phyloP scores from a whole-genome alignment of 2,329 filamentous ascomycete species.

The Tolypocladium ophioglossoides region DNA sequence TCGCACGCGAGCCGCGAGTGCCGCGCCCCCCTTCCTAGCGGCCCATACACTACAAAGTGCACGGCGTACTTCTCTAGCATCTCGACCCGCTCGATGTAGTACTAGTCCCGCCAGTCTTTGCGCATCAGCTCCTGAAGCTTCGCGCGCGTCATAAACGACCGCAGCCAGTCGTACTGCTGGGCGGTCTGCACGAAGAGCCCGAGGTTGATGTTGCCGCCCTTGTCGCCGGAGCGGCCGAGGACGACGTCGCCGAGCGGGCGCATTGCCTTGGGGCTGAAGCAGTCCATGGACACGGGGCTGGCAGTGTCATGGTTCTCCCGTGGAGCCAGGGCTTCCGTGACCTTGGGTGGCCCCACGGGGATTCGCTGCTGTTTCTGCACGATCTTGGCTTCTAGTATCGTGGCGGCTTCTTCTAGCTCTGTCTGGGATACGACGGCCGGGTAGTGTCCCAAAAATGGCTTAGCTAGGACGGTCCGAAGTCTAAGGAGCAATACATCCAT shows the following conservation, averaged over 20 bases:
- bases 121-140: slow-evolving; percentile 25
- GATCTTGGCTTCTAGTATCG: slow-evolving; percentile 5
- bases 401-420: slow-evolving; percentile 20
- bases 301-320: slow-evolving; percentile 12
- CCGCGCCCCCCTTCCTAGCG: slow-evolving; percentile 34
- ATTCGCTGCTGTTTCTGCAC: slow-evolving; percentile 3
- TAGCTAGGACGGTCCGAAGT: slow-evolving; percentile 26
- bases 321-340: slow-evolving; percentile 6
- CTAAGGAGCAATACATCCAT: slow-evolving; percentile 30
- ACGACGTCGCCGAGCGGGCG: slow-evolving; percentile 18
- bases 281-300: slow-evolving; percentile 2
- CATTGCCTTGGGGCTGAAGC: slow-evolving; percentile 10
- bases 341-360: slow-evolving; percentile 8
- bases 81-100: slow-evolving; percentile 36
- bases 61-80: slow-evolving; percentile 32
- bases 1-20: no score
- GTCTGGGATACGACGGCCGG: slow-evolving; percentile 14
- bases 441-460: slow-evolving; percentile 11
- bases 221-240: slow-evolving; percentile 25
- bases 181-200: slow-evolving; percentile 32
- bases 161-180: slow-evolving; percentile 35
- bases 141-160: slow-evolving; percentile 26
- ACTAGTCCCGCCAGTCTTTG: slow-evolving; percentile 17
- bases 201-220: slow-evolving; percentile 31
- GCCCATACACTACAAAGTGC: slow-evolving; percentile 39